Evolutionary conservation across 495 filamentous ascomycete genomes (phyloP).

Genomic region (Xylaria castorea): DNA sequence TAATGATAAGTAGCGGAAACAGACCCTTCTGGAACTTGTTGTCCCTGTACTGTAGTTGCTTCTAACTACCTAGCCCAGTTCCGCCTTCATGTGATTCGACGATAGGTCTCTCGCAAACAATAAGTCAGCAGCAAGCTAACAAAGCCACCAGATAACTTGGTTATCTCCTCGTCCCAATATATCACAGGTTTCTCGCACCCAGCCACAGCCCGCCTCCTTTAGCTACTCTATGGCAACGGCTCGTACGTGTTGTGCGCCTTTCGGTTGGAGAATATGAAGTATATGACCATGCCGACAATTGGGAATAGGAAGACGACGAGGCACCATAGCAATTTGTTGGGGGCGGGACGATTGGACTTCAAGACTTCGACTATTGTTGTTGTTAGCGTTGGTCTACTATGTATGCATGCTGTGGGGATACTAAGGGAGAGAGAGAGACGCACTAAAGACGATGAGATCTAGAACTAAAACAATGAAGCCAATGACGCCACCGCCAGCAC

Average conservation of each 20-base stretch:
- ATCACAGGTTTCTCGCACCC: not conserved
- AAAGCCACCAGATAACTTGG: not conserved
- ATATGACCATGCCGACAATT: slow-evolving; percentile 55
- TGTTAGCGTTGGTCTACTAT: not conserved
- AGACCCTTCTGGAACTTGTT: not conserved
- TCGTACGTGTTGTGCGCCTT: slow-evolving; percentile 44
- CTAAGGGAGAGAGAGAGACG: slow-evolving; percentile 25
- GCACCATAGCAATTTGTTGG: slow-evolving; percentile 57
- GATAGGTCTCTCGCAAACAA: not conserved
- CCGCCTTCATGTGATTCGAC: too few relatives aligned
- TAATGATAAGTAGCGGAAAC: not conserved
- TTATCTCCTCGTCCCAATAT: not conserved
- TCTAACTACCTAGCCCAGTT: not conserved
- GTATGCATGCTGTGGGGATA: not conserved
- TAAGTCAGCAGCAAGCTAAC: not conserved
- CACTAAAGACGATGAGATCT: slow-evolving; percentile 59
- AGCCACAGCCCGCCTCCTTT: not conserved
- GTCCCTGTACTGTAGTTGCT: not conserved
- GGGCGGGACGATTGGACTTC: slow-evolving; percentile 55
- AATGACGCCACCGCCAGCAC: slow-evolving; percentile 55
- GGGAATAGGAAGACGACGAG: slow-evolving; percentile 60
- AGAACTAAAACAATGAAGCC: slow-evolving; percentile 58
- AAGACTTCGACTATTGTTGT: slow-evolving; percentile 56
- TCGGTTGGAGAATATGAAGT: slow-evolving; percentile 62
- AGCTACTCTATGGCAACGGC: slow-evolving; percentile 9